A percentile compares a stretch with the other conserved stretches of the same genome.
Conservation (phyloP, 495 filamentous ascomycete species). For the Aspergillus sclerotioniger region DNA sequence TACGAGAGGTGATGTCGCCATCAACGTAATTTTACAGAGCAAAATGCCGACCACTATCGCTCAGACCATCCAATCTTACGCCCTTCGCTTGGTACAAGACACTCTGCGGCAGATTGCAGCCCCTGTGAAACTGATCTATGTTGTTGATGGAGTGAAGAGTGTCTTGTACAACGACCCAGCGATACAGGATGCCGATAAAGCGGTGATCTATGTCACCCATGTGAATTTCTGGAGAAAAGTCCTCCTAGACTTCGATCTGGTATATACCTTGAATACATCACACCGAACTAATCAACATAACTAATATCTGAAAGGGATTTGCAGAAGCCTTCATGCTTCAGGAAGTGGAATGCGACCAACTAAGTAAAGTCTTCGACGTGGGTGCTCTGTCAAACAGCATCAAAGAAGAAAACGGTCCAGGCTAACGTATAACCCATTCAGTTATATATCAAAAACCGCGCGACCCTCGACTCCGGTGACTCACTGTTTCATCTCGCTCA, state of each 20-base stretch:
- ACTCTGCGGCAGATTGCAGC: not conserved
- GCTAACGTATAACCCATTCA: not conserved
- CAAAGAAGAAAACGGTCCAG: too few relatives aligned
- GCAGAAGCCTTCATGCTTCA: constrained; percentile 70
- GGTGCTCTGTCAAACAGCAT: not conserved
- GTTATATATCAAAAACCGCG: constrained; percentile 19
- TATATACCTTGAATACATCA: not conserved
- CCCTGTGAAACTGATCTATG: not conserved
- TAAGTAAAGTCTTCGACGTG: constrained; percentile 60
- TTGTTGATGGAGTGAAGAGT: not conserved
- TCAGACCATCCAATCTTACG: not conserved
- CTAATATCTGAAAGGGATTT: constrained; percentile 47
- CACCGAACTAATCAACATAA: not conserved
- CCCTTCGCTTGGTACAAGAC: not conserved
- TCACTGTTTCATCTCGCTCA: constrained; percentile 6
- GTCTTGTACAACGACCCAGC: not conserved
- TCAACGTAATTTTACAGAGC: not conserved
- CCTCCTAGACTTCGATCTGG: constrained; percentile 10
- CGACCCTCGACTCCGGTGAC: constrained; percentile 2
- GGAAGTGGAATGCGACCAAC: constrained; percentile 60
- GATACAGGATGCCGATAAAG: not conserved
- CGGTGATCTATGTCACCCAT: constrained; percentile 7
- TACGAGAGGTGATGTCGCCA: not conserved
- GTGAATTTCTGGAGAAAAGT: constrained; percentile 11
- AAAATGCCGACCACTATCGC: not conserved